Percentiles rank a stretch among this genome's conserved stretches.
Conservation (phyloP, 768 basidiomycete species). For the Boletus insuetus region DNA sequence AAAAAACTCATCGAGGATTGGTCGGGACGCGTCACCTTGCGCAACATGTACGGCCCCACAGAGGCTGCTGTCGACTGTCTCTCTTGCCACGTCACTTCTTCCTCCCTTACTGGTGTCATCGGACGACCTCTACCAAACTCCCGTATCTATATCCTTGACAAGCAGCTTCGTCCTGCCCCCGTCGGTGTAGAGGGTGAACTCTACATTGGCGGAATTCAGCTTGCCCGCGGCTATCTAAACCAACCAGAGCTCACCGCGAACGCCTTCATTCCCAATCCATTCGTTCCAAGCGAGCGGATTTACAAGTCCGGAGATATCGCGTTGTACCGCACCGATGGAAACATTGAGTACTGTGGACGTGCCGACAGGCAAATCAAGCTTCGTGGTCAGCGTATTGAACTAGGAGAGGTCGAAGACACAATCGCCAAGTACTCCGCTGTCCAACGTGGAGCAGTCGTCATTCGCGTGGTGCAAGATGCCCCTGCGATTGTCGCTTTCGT, state of each 20-base stretch:
- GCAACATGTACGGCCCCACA: conserved; percentile 36
- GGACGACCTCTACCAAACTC: conserved; percentile 32
- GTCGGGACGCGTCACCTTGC: conserved; percentile 24
- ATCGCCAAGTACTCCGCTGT: conserved; percentile 24
- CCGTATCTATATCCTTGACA: conserved; percentile 29
- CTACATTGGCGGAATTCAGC: conserved; percentile 21
- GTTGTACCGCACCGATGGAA: conserved; percentile 26
- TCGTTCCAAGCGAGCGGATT: conserved; percentile 27
- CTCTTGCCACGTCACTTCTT: conserved; percentile 23
- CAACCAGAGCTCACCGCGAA: conserved; percentile 26
- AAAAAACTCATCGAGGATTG: conserved; percentile 25
- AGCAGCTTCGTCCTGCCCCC: conserved; percentile 26
- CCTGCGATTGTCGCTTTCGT: conserved; percentile 32
- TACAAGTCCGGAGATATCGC: conserved; percentile 34
- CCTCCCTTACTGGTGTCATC: conserved; percentile 23
- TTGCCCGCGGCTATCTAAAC: conserved; percentile 22
- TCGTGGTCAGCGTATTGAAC: conserved; percentile 34
- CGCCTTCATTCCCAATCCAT: conserved; percentile 31
- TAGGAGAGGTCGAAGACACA: conserved; percentile 32
- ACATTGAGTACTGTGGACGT: conserved; percentile 33
- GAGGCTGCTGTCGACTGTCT: conserved; percentile 32
- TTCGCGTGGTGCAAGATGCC: conserved; percentile 26
- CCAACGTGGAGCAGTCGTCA: conserved; percentile 24
- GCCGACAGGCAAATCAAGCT: conserved; percentile 35
- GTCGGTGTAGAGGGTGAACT: conserved; percentile 29